Percentiles rank a stretch among this genome's conserved stretches.
These are phyloP conservation scores for Lactarius tabidus DNA, from an alignment of 768 basidiomycete species.

Conservation along the genomic window DNA sequence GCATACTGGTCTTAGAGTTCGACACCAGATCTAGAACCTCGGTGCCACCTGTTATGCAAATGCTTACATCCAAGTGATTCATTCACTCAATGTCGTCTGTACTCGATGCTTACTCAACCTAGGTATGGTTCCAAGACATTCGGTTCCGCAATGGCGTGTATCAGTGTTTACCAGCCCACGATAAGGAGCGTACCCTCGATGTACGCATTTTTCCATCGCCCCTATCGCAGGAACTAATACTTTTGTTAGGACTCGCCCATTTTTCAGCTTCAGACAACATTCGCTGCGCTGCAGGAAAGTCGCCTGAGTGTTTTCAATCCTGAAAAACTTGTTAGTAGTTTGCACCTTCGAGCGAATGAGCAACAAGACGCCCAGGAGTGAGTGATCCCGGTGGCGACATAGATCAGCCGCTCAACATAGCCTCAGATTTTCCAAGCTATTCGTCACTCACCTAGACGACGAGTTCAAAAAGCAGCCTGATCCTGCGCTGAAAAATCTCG, in stretches of 20 bases:
- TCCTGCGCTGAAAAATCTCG: slow-evolving; percentile 57
- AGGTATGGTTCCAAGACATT: slow-evolving; percentile 92
- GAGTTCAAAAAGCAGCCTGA: slow-evolving; percentile 83
- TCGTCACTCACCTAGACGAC: slow-evolving; percentile 81
- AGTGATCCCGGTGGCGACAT: slow-evolving; percentile 26
- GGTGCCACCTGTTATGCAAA: slow-evolving; percentile 98
- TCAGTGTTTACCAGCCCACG: slow-evolving; percentile 58
- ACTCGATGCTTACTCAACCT: slow-evolving; percentile 9
- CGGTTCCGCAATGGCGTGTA: slow-evolving; percentile 83
- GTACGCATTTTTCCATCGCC: slow-evolving; percentile 29
- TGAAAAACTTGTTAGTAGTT: slow-evolving; percentile 74
- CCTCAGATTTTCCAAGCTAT: slow-evolving; percentile 86
- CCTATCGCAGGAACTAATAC: background rate
- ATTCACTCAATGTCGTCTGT: background rate
- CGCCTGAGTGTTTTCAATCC: slow-evolving; percentile 76
- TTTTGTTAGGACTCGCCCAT: slow-evolving; percentile 65
- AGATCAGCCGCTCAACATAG: slow-evolving; percentile 8
- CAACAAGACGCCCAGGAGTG: slow-evolving; percentile 99
- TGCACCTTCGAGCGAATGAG: slow-evolving; percentile 74
- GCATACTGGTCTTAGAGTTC: slow-evolving; percentile 7
- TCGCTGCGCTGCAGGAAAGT: slow-evolving; percentile 81
- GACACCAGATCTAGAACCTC: slow-evolving; percentile 60
- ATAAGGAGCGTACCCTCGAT: slow-evolving; percentile 41
- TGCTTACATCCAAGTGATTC: slow-evolving; percentile 78
- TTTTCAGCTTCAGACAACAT: slow-evolving; percentile 72